Conservation (phyloP, 257 asterid species). For the Gardenia jasminoides region DNA sequence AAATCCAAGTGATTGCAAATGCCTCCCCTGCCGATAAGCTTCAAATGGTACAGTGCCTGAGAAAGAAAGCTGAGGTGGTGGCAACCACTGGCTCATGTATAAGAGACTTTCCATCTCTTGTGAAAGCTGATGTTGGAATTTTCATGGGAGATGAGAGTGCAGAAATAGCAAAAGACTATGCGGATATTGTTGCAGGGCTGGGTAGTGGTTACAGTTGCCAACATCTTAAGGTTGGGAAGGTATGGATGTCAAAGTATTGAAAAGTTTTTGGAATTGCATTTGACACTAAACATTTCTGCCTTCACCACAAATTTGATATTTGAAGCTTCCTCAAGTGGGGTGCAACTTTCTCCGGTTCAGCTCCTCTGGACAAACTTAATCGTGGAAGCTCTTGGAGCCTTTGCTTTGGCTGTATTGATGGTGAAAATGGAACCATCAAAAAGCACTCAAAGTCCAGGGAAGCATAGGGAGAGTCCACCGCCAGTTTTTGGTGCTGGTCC, state of each 20-base stretch:
- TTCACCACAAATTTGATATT: constrained; percentile 32
- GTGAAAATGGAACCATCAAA: constrained; percentile 2
- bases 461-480: not conserved
- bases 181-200: constrained; percentile 15
- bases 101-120: constrained; percentile 38
- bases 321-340: constrained; percentile 13
- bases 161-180: constrained; percentile 19
- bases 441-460: not conserved
- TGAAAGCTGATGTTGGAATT: constrained; percentile 46
- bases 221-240: constrained; percentile 33
- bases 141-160: constrained; percentile 15
- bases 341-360: constrained; percentile 27
- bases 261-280: constrained; percentile 30
- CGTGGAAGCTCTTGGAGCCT: constrained; percentile 34
- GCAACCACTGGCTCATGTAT: constrained; percentile 20
- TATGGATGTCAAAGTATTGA: constrained; percentile 24
- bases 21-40: constrained; percentile 37
- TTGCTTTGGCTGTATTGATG: constrained; percentile 25
- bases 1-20: constrained; percentile 30
- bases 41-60: constrained; percentile 32
- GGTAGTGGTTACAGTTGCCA: constrained; percentile 22
- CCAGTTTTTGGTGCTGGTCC: constrained; percentile 10
- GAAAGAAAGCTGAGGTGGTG: constrained; percentile 27
- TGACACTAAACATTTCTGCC: constrained; percentile 33
- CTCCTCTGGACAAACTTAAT: constrained; percentile 42